Conservation (phyloP, 1,284 basidiomycete genomes). For the Gomphus bonarii region DNA sequence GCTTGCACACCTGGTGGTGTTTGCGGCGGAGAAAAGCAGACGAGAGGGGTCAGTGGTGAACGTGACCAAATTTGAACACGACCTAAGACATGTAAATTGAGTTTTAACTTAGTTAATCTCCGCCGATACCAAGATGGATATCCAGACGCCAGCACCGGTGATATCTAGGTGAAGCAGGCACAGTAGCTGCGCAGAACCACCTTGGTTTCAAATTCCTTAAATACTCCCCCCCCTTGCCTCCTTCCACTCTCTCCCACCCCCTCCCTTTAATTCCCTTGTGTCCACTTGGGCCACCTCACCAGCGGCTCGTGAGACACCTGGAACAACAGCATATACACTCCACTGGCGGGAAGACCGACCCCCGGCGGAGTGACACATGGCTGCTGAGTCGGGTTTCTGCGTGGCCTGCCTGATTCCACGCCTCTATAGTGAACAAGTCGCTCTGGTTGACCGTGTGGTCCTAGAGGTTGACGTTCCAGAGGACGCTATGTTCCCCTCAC, state of each 20-base stretch:
- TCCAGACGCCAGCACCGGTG: too few species aligned
- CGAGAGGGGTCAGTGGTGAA: conserved; percentile 57
- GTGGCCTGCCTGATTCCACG: background rate
- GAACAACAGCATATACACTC: background rate
- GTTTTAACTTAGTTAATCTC: background rate
- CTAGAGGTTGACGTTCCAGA: background rate
- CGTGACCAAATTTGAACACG: conserved; percentile 21
- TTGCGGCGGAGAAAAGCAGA: conserved; percentile 74
- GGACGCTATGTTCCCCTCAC: background rate
- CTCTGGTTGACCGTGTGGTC: background rate
- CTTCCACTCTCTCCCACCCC: too few species aligned
- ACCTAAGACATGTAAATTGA: conserved; percentile 7
- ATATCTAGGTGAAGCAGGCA: too few species aligned
- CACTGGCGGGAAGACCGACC: background rate
- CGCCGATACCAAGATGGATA: background rate
- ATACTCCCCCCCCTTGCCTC: background rate
- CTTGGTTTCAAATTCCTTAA: background rate
- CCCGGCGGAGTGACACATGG: background rate
- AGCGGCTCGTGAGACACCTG: background rate
- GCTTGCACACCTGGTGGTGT: conserved; percentile 71
- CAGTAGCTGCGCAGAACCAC: too few species aligned
- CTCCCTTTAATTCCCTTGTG: too few species aligned
- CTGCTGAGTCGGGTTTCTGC: background rate
- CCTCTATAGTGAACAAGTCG: background rate
- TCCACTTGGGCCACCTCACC: background rate